Base-by-base conservation (phyloP, 441 rosid genomes). In the Viola pubescens region DNA sequence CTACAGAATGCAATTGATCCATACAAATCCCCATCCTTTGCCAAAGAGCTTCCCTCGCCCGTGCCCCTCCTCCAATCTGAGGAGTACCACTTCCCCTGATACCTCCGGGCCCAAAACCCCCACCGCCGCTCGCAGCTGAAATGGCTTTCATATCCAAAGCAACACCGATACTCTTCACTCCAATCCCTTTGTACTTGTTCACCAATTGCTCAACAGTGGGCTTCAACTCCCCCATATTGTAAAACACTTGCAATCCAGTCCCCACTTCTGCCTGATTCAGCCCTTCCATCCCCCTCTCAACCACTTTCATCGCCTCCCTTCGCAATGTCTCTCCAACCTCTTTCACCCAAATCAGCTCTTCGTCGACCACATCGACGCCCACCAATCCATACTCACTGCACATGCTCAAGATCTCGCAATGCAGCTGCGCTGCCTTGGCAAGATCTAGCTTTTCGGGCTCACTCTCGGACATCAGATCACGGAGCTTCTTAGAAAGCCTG, bases 261-360 rank as follows among this genome's bases (percentile, higher is more conserved):
- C 97, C 99, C 0, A 90, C 99, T 53, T 94, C 97, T 0, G 99
- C 95, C 72, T 94, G 96, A 71, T 94, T 90, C 74, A 94, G 14
- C 40, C 95, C 97, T 66, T 90, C 96, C 95, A 94, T 86, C 38
- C 99, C 99, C 73, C 83, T 85, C 75, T 84, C 97, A 62, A 89
- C 61, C 38, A 86, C 95, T 50, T 71, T 81, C 87, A 94, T 86
- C 0, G 96, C 97, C 62, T 86, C 95, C 1, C 61, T 76, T 45
- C 95, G 70, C 69, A 88, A 49, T 54, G 63, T 83, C 14, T 79
- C 85, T 44, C 98, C 97, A 7, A 80, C 75, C 70, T 85, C 88
- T 9, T 64, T 79, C 0, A 90, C 83, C 63, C 76, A 81, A 54
- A 69, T 78, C 26, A 90, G 73, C 70, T 94, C 97, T 49, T 88